Evolutionary conservation across 441 rosid genomes (phyloP).

Genomic region (Croton laevigatus): DNA sequence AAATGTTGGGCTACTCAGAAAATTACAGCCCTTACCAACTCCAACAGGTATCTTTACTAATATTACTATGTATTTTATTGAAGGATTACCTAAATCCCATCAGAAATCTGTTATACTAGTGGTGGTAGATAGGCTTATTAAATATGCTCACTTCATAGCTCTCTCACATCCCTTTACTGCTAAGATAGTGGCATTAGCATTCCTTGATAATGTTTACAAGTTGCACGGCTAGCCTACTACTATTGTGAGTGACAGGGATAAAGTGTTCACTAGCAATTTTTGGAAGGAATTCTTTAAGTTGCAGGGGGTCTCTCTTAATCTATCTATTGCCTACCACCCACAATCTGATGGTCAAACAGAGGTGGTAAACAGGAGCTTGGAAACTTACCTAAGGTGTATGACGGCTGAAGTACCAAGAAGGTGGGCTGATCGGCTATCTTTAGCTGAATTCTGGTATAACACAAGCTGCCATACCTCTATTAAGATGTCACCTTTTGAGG

Average conservation of each 20-base stretch:
- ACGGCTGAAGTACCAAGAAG: no score
- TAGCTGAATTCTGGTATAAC: no score
- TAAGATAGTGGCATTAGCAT: not conserved
- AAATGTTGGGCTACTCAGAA: not conserved
- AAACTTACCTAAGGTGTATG: no score
- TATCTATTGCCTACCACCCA: no score
- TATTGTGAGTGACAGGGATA: not conserved
- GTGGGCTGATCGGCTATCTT: no score
- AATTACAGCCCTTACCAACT: not conserved
- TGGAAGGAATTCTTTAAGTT: not conserved
- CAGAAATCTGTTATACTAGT: not conserved
- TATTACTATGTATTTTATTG: not conserved
- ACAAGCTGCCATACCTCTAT: no score
- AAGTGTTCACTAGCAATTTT: not conserved
- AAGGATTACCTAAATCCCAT: not conserved
- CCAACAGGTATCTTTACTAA: not conserved
- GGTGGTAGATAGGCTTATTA: not conserved
- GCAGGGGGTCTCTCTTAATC: not conserved
- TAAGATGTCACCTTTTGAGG: no score
- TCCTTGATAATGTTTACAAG: not conserved
- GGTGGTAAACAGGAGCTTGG: no score
- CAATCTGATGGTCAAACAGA: no score
- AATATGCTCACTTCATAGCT: not conserved
- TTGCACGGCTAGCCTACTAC: not conserved
- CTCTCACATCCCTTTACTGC: not conserved